Evolutionary conservation across 768 basidiomycete species (phyloP).

Genomic region (Fomitopsis serialis): DNA sequence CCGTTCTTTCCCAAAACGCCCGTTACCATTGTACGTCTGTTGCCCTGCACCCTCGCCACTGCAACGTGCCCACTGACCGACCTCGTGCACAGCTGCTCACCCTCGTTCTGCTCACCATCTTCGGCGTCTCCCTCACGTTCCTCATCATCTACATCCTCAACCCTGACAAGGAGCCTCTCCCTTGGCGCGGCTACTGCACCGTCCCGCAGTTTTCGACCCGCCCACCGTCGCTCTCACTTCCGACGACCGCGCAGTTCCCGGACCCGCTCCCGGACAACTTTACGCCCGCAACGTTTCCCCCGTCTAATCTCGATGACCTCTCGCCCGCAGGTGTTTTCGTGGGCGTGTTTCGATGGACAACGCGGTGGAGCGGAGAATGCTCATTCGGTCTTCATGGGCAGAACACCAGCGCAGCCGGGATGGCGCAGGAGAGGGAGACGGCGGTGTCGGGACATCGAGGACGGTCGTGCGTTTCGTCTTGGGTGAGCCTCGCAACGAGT

Average conservation of each 20-base stretch:
- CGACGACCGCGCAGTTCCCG: conserved; percentile 35
- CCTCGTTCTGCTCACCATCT: conserved; percentile 69
- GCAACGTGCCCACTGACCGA: neutral
- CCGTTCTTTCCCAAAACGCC: conserved; percentile 79
- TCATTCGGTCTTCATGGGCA: conserved; percentile 89
- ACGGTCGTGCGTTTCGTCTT: conserved; percentile 87
- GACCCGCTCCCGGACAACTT: conserved; percentile 29
- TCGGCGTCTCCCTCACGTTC: conserved; percentile 81
- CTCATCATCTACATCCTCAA: conserved; percentile 89
- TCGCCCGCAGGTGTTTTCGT: conserved; percentile 84
- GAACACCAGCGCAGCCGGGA: conserved; percentile 72
- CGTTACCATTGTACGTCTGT: conserved; percentile 63
- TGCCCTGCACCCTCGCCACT: neutral
- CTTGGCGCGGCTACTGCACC: conserved; percentile 92
- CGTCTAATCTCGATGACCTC: conserved; percentile 62
- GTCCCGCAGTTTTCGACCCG: conserved; percentile 47
- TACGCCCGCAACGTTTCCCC: conserved; percentile 56
- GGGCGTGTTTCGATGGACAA: conserved; percentile 90
- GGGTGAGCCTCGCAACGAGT: conserved; percentile 75
- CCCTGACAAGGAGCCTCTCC: conserved; percentile 91
- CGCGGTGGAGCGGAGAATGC: conserved; percentile 76
- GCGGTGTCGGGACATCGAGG: conserved; percentile 70
- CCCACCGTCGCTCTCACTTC: conserved; percentile 35
- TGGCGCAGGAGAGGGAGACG: conserved; percentile 66
- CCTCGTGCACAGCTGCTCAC: conserved; percentile 48